Percentiles rank a stretch among this genome's conserved stretches.
Evolutionary conservation across 2,329 filamentous ascomycete species (phyloP).

Genomic region (Aspergillus udagawae): DNA sequence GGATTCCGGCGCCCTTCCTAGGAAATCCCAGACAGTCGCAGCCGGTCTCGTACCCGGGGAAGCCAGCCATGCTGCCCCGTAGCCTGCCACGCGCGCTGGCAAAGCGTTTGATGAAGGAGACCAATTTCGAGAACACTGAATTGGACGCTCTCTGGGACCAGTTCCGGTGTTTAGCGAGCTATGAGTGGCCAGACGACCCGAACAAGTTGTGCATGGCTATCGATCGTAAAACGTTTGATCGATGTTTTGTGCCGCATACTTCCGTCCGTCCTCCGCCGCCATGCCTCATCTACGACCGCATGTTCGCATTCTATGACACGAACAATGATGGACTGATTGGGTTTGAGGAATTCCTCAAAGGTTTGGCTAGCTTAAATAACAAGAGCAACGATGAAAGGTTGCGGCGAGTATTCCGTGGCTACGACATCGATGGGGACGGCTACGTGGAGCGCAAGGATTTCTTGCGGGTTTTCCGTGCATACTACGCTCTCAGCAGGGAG

Average conservation of each 20-base stretch:
- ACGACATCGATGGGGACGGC: slow-evolving; percentile 85
- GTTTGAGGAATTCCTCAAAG: slow-evolving; percentile 86
- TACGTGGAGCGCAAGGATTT: slow-evolving; percentile 84
- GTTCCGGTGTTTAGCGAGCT: slow-evolving; percentile 89
- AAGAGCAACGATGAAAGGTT: slow-evolving; percentile 62
- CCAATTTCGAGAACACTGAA: slow-evolving; percentile 78
- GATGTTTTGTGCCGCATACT: slow-evolving; percentile 81
- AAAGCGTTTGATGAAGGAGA: slow-evolving; percentile 65
- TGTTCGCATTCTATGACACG: slow-evolving; percentile 94
- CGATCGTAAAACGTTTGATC: slow-evolving; percentile 88
- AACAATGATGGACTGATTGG: slow-evolving; percentile 85
- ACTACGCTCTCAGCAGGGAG: slow-evolving; percentile 86
- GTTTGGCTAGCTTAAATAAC: slow-evolving; percentile 63
- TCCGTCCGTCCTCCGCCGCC: slow-evolving; percentile 72
- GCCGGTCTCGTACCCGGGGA: slow-evolving; percentile 82
- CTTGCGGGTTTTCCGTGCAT: slow-evolving; percentile 84
- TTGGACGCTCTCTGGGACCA: slow-evolving; percentile 95
- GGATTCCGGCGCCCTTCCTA: slow-evolving; percentile 80
- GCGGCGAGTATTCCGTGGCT: slow-evolving; percentile 75
- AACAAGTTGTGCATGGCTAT: slow-evolving; percentile 76
- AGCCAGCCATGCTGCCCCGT: slow-evolving; percentile 67
- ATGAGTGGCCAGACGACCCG: slow-evolving; percentile 77
- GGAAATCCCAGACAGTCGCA: slow-evolving; percentile 73
- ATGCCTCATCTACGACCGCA: slow-evolving; percentile 90
- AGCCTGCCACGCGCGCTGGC: slow-evolving; percentile 65